phyloP scores from a whole-genome alignment of 1,139 yeast genomes.

The Petasospora rhodanensis region DNA sequence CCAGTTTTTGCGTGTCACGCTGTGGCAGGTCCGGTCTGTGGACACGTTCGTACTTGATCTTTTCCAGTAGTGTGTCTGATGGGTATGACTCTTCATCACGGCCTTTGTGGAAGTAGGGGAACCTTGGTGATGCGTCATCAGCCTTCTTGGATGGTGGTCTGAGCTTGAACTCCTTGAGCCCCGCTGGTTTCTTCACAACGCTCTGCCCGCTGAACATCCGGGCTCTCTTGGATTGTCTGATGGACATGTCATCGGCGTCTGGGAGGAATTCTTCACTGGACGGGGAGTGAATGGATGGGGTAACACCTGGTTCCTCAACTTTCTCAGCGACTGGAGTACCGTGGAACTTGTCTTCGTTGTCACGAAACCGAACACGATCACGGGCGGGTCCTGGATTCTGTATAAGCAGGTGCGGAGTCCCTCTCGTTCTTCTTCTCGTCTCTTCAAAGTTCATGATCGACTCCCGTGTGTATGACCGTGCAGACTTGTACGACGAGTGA shows the following conservation, averaged over 20 bases:
- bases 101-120: conserved; percentile 3
- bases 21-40: conserved; percentile 2
- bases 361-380: conserved; percentile 2
- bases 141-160: conserved; percentile 5
- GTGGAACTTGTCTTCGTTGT: background rate
- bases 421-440: conserved; percentile 21
- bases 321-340: background rate
- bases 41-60: conserved; percentile 5
- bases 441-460: conserved; percentile 18
- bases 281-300: conserved; percentile 15
- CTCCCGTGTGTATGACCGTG: conserved; percentile 8
- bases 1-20: conserved; percentile 1
- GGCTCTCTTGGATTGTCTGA: conserved; percentile 6
- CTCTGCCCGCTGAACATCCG: conserved; percentile 5
- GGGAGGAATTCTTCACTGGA: conserved; percentile 6
- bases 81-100: conserved; percentile 1
- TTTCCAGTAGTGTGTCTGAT: conserved; percentile 9
- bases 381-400: background rate
- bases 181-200: conserved; percentile 6
- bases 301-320: conserved; percentile 4
- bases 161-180: conserved; percentile 10
- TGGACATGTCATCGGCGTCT: conserved; percentile 6
- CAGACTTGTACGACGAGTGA: conserved; percentile 11
- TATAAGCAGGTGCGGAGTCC: conserved; percentile 10
- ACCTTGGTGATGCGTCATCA: background rate